These are phyloP conservation scores for Fistulinella prunicolor DNA, from an alignment of 768 basidiomycete genomes.

Conservation along the genomic window DNA sequence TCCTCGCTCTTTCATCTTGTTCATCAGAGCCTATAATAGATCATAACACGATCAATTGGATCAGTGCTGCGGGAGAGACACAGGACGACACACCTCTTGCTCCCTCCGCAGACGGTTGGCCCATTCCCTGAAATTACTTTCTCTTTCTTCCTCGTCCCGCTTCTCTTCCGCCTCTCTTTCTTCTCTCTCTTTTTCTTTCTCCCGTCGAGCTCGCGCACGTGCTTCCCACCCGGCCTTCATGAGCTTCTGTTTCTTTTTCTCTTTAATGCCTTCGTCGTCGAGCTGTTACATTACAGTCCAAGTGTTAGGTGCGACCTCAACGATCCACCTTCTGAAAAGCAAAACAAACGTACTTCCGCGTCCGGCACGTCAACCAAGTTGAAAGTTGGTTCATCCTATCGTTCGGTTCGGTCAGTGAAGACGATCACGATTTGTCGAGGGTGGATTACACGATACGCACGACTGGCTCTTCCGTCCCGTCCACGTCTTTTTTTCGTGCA, in stretches of 20 bases:
- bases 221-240: constrained; percentile 94
- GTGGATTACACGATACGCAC: constrained; percentile 30
- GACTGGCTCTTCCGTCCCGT: constrained; percentile 60
- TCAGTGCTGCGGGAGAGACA: not conserved
- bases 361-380: constrained; percentile 92
- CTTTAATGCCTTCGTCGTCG: constrained; percentile 88
- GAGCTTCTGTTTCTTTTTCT: constrained; percentile 91
- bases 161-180: constrained; percentile 58
- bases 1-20: constrained; percentile 79
- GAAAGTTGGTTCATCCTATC: constrained; percentile 79
- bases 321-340: not conserved
- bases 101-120: constrained; percentile 65
- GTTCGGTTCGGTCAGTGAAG: not conserved
- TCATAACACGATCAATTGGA: not conserved
- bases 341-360: constrained; percentile 54
- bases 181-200: constrained; percentile 83
- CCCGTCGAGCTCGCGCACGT: constrained; percentile 74
- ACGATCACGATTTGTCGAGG: not conserved
- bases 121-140: constrained; percentile 72
- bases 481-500: constrained; percentile 77
- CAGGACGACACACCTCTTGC: constrained; percentile 61
- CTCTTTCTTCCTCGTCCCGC: constrained; percentile 71
- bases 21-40: constrained; percentile 62
- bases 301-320: not conserved
- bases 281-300: constrained; percentile 42